These are phyloP conservation scores for Kwoniella dejecticola DNA, from an alignment of 768 basidiomycete genomes.

Conservation along the genomic window DNA sequence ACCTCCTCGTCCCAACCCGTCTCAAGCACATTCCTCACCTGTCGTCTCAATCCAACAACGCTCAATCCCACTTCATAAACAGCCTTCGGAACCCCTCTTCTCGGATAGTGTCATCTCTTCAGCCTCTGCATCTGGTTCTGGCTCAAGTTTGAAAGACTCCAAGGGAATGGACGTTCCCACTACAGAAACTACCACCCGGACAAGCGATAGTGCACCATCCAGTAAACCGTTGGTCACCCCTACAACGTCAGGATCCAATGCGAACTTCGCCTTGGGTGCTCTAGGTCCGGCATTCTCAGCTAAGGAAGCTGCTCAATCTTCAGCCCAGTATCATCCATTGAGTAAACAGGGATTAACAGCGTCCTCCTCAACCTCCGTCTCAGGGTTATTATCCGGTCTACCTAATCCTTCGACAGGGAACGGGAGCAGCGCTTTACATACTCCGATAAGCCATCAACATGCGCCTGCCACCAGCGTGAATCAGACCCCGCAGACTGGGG, in stretches of 20 bases:
- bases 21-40: constrained; percentile 19
- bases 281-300: constrained; percentile 3
- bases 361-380: constrained; percentile 24
- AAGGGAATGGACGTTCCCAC: not conserved
- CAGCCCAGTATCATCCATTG: not conserved
- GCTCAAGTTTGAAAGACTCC: not conserved
- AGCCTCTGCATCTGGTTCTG: not conserved
- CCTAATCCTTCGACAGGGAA: constrained; percentile 4
- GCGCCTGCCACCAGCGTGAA: not conserved
- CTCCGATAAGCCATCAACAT: constrained; percentile 11
- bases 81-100: constrained; percentile 7
- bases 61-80: not conserved
- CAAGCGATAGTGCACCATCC: not conserved
- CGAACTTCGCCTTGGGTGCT: constrained; percentile 1
- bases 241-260: not conserved
- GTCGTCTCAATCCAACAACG: constrained; percentile 3
- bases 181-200: not conserved
- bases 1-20: constrained; percentile 18
- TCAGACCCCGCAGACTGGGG: constrained; percentile 29
- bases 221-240: constrained; percentile 6
- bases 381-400: constrained; percentile 18
- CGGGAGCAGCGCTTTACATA: constrained; percentile 1
- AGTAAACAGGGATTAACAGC: constrained; percentile 15
- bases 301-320: not conserved
- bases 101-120: not conserved